Evolutionary conservation across 768 basidiomycete genomes (phyloP).

Genomic region (Dioszegia aurantiaca): DNA sequence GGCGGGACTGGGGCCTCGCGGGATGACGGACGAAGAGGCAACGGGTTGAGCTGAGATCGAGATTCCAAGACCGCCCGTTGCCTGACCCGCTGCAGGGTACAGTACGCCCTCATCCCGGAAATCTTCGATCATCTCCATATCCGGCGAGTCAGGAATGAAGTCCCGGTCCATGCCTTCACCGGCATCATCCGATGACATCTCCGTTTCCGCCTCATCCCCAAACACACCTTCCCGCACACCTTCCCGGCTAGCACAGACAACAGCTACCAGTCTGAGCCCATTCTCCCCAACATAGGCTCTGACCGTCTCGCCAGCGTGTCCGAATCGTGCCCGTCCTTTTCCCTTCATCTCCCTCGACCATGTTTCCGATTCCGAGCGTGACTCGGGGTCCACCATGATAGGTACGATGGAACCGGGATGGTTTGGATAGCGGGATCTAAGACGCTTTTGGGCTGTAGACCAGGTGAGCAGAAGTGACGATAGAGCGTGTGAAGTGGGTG

Average conservation of each 20-base stretch:
- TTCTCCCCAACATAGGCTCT: conserved; percentile 37
- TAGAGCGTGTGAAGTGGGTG: conserved; percentile 34
- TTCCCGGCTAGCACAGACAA: conserved; percentile 27
- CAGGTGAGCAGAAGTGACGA: conserved; percentile 33
- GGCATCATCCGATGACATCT: not conserved
- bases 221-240: not conserved
- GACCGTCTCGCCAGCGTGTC: conserved; percentile 43
- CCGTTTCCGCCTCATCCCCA: not conserved
- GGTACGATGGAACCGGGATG: conserved; percentile 41
- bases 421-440: conserved; percentile 21
- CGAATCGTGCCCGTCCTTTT: conserved; percentile 19
- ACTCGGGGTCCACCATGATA: conserved; percentile 34
- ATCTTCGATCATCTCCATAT: conserved; percentile 13
- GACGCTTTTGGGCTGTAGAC: conserved; percentile 36
- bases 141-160: not conserved
- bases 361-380: not conserved
- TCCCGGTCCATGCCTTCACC: not conserved
- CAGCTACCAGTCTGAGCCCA: conserved; percentile 24
- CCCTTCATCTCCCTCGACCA: not conserved
- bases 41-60: too few species aligned
- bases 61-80: not conserved
- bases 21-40: too few species aligned
- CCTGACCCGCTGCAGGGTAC: not conserved
- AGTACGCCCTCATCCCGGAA: not conserved
- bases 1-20: not conserved